These are phyloP conservation scores for Fusarium pseudonygamai DNA, from an alignment of 2,329 filamentous ascomycete species.

Conservation along the genomic window DNA sequence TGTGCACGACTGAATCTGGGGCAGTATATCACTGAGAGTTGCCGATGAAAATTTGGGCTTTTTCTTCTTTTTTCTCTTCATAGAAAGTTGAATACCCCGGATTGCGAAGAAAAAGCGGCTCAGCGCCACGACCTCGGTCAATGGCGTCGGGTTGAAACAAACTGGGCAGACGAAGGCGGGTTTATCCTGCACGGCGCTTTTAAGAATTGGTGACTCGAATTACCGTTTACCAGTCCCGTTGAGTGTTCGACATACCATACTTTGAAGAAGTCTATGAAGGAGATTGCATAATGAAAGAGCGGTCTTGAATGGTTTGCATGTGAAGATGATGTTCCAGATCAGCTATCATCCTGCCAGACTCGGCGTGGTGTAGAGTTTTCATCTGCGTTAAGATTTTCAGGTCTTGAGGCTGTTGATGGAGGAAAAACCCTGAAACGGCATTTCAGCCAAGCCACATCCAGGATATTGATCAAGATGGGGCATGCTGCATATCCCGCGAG, in stretches of 20 bases:
- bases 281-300: neutral
- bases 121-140: conserved; percentile 52
- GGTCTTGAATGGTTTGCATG: neutral
- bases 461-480: neutral
- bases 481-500: neutral
- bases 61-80: conserved; percentile 49
- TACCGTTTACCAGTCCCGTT: conserved; percentile 69
- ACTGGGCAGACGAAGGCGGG: conserved; percentile 64
- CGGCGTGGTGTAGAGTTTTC: neutral
- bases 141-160: conserved; percentile 65
- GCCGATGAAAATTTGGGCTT: conserved; percentile 16
- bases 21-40: conserved; percentile 28
- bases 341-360: neutral
- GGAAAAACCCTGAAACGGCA: neutral
- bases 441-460: conserved; percentile 7
- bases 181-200: conserved; percentile 61
- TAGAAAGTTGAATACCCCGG: conserved; percentile 68
- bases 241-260: conserved; percentile 64
- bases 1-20: conserved; percentile 35
- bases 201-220: conserved; percentile 71
- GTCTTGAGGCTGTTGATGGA: neutral
- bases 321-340: neutral
- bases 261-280: too few species aligned
- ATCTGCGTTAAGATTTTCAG: neutral
- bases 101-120: conserved; percentile 65